Evolutionary conservation across 2,329 filamentous ascomycete species (phyloP), one percentile per base, ranked within the genome.

Genomic region (Fusarium sublunatum): DNA sequence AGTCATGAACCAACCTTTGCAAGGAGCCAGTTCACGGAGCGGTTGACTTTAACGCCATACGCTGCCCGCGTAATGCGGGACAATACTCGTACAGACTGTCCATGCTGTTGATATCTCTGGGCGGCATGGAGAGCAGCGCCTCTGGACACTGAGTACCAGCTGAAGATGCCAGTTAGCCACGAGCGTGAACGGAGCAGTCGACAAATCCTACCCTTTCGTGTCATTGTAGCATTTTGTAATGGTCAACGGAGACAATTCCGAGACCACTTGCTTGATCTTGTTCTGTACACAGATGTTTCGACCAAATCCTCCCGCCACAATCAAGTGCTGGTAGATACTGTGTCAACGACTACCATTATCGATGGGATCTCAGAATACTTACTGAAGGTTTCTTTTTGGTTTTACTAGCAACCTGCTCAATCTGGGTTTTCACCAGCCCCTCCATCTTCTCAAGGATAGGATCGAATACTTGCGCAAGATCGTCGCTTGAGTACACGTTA

Each of bases 401-500:
- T 7, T 2, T 9, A 5, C 1, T 7, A 7, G 6, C 10, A 11
- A 39, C 32, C 11, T 31, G 15, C 5, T 32, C 3, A 3, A 59
- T 29, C 10, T 59, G 54, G 2, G 5, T 5, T 29, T 32, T 6
- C 2, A 53, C 8, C 6, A 36, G 4, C 3, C 6, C 1, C 2
- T 40, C 13, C 2, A 59, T 48, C 38, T 38, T 44, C 7, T 6
- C 11, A 5, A 59, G 22, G 6, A 48, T n/a, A 1, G 42, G 41
- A 13, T 53, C 6, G 2, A 60, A 60, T 19, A 49, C 10, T 2
- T 28, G 26, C 11, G 13, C 31, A 7, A 61, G 5, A 1, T 54
- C 54, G 10, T 3, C n/a, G 5, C 3, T 55, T 53, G 10, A 15
- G 12, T 11, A 35, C 9, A 0, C 2, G 12, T 59, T 11, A 59